These are phyloP conservation scores for Aspergillus quadrilineatus DNA, from an alignment of 2,329 filamentous ascomycete species.

Conservation along the genomic window DNA sequence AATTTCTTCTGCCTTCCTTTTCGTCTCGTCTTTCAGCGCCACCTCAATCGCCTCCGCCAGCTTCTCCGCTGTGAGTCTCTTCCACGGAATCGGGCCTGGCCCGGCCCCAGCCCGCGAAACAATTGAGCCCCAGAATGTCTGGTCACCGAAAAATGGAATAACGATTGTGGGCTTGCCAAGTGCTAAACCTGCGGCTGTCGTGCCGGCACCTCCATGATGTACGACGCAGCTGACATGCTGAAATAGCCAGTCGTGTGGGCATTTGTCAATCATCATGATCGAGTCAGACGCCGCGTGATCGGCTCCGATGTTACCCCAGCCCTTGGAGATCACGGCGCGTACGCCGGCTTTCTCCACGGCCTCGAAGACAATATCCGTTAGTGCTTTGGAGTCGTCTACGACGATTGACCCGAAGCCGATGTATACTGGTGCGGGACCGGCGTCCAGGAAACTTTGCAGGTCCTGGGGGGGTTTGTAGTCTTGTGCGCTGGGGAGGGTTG, in stretches of 20 bases:
- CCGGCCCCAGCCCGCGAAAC: conserved; percentile 71
- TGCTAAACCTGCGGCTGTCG: conserved; percentile 81
- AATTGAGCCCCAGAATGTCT: conserved; percentile 81
- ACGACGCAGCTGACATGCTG: conserved; percentile 76
- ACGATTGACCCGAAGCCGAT: conserved; percentile 84
- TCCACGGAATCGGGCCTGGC: conserved; percentile 67
- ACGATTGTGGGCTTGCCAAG: conserved; percentile 77
- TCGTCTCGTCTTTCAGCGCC: conserved; percentile 61
- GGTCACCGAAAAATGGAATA: conserved; percentile 84
- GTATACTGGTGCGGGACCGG: conserved; percentile 72
- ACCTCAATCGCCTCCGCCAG: conserved; percentile 64
- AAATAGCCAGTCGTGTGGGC: conserved; percentile 88
- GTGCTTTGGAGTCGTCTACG: conserved; percentile 69
- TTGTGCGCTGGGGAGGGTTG: conserved; percentile 67
- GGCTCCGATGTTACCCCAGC: conserved; percentile 81
- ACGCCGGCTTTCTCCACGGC: conserved; percentile 66
- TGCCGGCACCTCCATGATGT: conserved; percentile 85
- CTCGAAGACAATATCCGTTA: conserved; percentile 71
- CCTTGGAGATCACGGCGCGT: conserved; percentile 80
- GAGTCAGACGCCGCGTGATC: conserved; percentile 63
- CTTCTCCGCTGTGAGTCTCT: conserved; percentile 64
- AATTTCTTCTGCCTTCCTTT: conserved; percentile 56
- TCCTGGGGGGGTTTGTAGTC: conserved; percentile 66
- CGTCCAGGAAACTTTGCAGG: conserved; percentile 64
- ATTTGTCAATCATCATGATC: conserved; percentile 80